Evolutionary conservation across 2,329 filamentous ascomycete genomes (phyloP).

Genomic region (Trichoderma sp.): DNA sequence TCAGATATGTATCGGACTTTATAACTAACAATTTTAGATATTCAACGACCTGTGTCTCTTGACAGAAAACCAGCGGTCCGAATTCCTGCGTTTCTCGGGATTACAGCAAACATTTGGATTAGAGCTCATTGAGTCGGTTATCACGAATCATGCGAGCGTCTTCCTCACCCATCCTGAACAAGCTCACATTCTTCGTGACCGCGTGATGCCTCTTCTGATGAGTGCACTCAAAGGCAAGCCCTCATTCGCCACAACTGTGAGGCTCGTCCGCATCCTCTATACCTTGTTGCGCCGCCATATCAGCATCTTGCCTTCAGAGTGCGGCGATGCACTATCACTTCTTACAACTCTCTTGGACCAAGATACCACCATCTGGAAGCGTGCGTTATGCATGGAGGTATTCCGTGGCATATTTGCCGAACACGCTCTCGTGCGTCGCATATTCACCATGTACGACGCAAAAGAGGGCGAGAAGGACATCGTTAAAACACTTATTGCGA

Average conservation of each 20-base stretch:
- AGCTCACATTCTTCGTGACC: slow-evolving; percentile 69
- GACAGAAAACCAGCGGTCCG: slow-evolving; percentile 78
- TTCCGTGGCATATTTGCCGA: slow-evolving; percentile 85
- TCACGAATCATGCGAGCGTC: slow-evolving; percentile 79
- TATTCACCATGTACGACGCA: slow-evolving; percentile 78
- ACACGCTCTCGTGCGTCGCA: slow-evolving; percentile 70
- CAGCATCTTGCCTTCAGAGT: slow-evolving; percentile 70
- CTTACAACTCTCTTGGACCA: slow-evolving; percentile 86
- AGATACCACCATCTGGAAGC: slow-evolving; percentile 80
- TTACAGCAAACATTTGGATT: slow-evolving; percentile 81
- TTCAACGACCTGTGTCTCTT: slow-evolving; percentile 88
- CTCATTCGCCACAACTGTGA: slow-evolving; percentile 77
- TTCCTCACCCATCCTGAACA: slow-evolving; percentile 80
- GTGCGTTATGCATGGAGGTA: slow-evolving; percentile 86
- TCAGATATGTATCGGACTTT: no score
- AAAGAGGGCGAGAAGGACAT: slow-evolving; percentile 70
- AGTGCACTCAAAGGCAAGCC: slow-evolving; percentile 74
- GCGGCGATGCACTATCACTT: slow-evolving; percentile 76
- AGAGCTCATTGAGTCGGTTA: slow-evolving; percentile 86
- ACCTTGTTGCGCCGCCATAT: slow-evolving; percentile 78
- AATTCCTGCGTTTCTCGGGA: slow-evolving; percentile 76
- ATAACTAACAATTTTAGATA: slow-evolving; percentile 49
- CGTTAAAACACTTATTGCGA: slow-evolving; percentile 77
- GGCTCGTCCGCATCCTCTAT: slow-evolving; percentile 79
- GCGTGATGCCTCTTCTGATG: slow-evolving; percentile 81